Evolutionary conservation across 1,284 basidiomycete species (phyloP).

Genomic region (Meira miltonrushii): DNA sequence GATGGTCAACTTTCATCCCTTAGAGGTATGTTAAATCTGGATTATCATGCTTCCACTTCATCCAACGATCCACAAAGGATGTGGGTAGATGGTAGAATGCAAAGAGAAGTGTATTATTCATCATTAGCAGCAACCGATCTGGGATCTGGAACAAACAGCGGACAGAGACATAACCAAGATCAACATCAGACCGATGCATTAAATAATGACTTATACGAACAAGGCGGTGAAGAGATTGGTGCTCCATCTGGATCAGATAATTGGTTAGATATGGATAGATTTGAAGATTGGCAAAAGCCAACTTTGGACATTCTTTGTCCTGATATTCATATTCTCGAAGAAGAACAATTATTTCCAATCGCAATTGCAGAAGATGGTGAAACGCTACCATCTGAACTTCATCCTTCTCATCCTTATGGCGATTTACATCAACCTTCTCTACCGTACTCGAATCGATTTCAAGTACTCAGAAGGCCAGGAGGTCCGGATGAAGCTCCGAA

Average conservation of each 20-base stretch:
- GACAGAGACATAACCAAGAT: background rate
- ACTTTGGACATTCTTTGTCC: slow-evolving; percentile 6
- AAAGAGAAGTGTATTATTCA: background rate
- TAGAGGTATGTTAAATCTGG: too few species aligned
- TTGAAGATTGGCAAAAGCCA: slow-evolving; percentile 6
- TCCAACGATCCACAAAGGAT: background rate
- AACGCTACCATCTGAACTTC: slow-evolving; percentile 8
- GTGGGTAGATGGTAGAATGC: background rate
- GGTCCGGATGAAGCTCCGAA: background rate
- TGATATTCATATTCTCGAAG: background rate
- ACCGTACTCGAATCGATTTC: background rate
- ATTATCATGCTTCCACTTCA: background rate
- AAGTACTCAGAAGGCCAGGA: background rate
- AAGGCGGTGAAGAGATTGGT: background rate
- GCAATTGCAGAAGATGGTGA: slow-evolving; percentile 9
- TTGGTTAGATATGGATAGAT: background rate
- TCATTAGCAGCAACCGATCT: background rate
- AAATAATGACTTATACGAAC: slow-evolving; percentile 5
- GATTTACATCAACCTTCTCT: background rate
- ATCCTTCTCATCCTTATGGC: slow-evolving; percentile 10
- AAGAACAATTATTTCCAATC: slow-evolving; percentile 6
- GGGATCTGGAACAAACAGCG: background rate
- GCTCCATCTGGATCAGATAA: background rate
- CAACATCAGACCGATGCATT: background rate
- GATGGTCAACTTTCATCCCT: too few species aligned